Conservation (phyloP, 257 asterid species). For the Nicotiana undulata region DNA sequence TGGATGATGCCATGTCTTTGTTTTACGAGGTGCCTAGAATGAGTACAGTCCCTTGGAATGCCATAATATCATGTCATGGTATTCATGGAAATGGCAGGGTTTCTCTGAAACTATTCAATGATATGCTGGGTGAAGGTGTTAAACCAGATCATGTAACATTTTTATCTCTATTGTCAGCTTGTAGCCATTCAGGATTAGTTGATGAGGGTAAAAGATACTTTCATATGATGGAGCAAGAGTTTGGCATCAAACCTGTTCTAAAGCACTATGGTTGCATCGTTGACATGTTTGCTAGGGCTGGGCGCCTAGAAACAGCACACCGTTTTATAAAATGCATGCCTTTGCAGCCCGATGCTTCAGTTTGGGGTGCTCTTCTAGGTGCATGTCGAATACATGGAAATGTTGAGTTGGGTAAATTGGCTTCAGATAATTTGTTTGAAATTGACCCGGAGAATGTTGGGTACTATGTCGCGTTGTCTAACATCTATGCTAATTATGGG, state of each 20-base stretch:
- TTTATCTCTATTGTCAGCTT: slow-evolving; percentile 46
- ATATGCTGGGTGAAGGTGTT: slow-evolving; percentile 53
- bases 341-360: slow-evolving; percentile 42
- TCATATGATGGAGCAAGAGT: too few relatives aligned
- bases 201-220: too few relatives aligned
- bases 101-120: slow-evolving; percentile 42
- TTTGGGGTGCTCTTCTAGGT: slow-evolving; percentile 76
- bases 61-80: slow-evolving; percentile 67
- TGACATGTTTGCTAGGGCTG: too few relatives aligned
- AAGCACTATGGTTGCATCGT: too few relatives aligned
- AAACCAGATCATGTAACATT: slow-evolving; percentile 72
- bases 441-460: slow-evolving; percentile 53
- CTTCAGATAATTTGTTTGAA: slow-evolving; percentile 36
- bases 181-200: too few relatives aligned
- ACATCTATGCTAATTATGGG: slow-evolving; percentile 62
- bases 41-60: slow-evolving; percentile 56
- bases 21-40: slow-evolving; percentile 42
- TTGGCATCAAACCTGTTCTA: too few relatives aligned
- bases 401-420: slow-evolving; percentile 54
- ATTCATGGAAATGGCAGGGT: slow-evolving; percentile 64
- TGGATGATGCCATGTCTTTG: slow-evolving; percentile 49
- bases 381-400: slow-evolving; percentile 61
- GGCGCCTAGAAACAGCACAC: too few relatives aligned
- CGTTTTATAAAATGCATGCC: slow-evolving; percentile 28
- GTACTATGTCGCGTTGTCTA: slow-evolving; percentile 72